Evolutionary conservation across 2,329 filamentous ascomycete species (phyloP), one percentile per base, ranked within the genome.

Genomic region (Scortechinia acanthostroma): DNA sequence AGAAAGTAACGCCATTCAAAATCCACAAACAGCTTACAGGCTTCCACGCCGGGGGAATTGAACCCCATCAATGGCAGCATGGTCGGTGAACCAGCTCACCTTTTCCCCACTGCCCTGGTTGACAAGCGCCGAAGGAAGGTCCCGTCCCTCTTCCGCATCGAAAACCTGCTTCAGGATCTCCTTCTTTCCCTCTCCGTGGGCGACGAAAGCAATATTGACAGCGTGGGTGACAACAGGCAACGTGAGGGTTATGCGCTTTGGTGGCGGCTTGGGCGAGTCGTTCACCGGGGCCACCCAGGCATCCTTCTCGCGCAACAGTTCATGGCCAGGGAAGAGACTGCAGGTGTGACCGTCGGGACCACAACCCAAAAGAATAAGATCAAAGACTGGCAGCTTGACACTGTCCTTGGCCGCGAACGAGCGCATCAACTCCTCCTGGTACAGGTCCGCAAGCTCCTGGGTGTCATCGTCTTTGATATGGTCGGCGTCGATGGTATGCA

Each of bases 301-400:
- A 50, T 82, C 79, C 37, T 72, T 74, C 58, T 87, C 83, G 23
- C 81, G 71, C 50, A 88, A 68, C 19, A 87, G 69, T 42, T 77
- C 74, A 52, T 86, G 83, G 23, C 76, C 77, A 1, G 84, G 84
- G 66, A 88, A 88, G 20, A 88, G 62, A 54, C 76, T 82, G 72
- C 83, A 87, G 15, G 84, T 88, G 62, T 88, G 84, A 20, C 84
- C 84, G 55, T 88, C 84, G 0, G 83, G 83, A 1, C 84, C 84
- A 52, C 83, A 87, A 44, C 84, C 84, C 14, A 88, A 71, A 21
- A 88, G 69, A 35, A 88, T 71, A 40, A 88, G 69, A 54, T 88
- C 84, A 58, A 88, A 88, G 49, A 85, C 73, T 33, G 84, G 84
- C 17, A 86, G 63, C 62, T 80, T 83, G 56, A 88, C 83, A 50